Evolutionary conservation across 1,284 basidiomycete genomes (phyloP).

Genomic region (Porodaedalea pini): DNA sequence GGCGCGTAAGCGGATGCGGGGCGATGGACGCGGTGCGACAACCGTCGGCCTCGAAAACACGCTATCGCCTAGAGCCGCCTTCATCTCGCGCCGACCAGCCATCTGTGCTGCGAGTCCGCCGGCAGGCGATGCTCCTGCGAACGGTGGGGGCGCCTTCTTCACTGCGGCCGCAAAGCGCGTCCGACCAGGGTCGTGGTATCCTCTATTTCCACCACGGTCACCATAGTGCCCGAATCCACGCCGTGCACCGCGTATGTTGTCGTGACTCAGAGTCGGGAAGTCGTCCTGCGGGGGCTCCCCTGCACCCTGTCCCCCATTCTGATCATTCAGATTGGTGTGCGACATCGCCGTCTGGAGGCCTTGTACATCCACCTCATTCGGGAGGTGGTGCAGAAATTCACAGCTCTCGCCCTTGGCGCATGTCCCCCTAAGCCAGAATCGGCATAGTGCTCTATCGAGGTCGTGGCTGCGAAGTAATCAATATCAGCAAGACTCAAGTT

Average conservation of each 20-base stretch:
- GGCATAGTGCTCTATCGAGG: slow-evolving; percentile 87
- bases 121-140: slow-evolving; percentile 1
- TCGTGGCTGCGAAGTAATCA: slow-evolving; percentile 60
- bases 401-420: slow-evolving; percentile 91
- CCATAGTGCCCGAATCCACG: slow-evolving; percentile 37
- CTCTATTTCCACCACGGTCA: slow-evolving; percentile 32
- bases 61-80: slow-evolving; percentile 55
- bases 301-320: slow-evolving; percentile 32
- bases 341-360: slow-evolving; percentile 68
- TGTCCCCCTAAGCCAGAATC: slow-evolving; percentile 96
- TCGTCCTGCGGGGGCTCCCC: slow-evolving; percentile 65
- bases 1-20: slow-evolving; percentile 76
- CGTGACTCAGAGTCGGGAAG: slow-evolving; percentile 78
- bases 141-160: slow-evolving; percentile 46
- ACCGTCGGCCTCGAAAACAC: slow-evolving; percentile 63
- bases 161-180: slow-evolving; percentile 85
- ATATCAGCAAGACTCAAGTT: background rate
- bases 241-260: slow-evolving; percentile 38
- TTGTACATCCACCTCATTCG: slow-evolving; percentile 71
- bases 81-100: slow-evolving; percentile 41
- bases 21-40: slow-evolving; percentile 80
- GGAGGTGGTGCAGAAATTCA: slow-evolving; percentile 88
- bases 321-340: slow-evolving; percentile 57
- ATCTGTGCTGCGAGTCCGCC: slow-evolving; percentile 19
- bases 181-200: slow-evolving; percentile 68